Conservation (phyloP, 176 grass and related monocot species). For the Bromus sterilis region DNA sequence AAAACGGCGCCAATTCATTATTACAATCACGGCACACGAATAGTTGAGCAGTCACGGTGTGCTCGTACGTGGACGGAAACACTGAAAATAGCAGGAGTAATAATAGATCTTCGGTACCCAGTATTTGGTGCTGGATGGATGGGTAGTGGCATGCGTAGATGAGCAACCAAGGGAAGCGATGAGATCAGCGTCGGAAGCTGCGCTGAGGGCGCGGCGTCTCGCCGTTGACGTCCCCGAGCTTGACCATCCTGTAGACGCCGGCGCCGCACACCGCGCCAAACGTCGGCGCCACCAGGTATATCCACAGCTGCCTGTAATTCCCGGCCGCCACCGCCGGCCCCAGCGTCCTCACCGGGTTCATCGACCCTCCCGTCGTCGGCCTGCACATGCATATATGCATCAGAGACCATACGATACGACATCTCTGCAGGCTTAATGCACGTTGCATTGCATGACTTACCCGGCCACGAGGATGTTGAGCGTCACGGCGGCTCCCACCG, state of each 20-base stretch:
- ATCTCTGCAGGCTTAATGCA: not conserved
- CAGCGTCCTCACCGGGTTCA: conserved; percentile 96
- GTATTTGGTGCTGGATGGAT: not conserved
- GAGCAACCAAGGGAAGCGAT: not conserved
- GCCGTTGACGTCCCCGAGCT: conserved; percentile 68
- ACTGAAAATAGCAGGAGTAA: not conserved
- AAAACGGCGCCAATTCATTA: conserved; percentile 39
- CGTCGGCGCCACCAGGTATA: conserved; percentile 89
- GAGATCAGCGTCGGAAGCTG: conserved; percentile 88
- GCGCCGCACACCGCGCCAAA: conserved; percentile 66
- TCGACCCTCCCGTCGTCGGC: conserved; percentile 84
- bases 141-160: not conserved
- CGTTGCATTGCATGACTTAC: conserved; percentile 5
- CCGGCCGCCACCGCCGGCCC: conserved; percentile 86
- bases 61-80: not conserved
- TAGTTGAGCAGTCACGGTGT: not conserved
- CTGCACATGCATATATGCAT: not conserved
- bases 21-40: not conserved
- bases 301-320: conserved; percentile 92
- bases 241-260: conserved; percentile 66
- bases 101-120: not conserved
- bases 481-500: conserved; percentile 73
- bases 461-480: conserved; percentile 93
- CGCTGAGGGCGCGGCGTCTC: conserved; percentile 48
- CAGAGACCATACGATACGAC: rapidly evolving